Conservation (phyloP, 257 asterid genomes). For the Linaria vulgaris region DNA sequence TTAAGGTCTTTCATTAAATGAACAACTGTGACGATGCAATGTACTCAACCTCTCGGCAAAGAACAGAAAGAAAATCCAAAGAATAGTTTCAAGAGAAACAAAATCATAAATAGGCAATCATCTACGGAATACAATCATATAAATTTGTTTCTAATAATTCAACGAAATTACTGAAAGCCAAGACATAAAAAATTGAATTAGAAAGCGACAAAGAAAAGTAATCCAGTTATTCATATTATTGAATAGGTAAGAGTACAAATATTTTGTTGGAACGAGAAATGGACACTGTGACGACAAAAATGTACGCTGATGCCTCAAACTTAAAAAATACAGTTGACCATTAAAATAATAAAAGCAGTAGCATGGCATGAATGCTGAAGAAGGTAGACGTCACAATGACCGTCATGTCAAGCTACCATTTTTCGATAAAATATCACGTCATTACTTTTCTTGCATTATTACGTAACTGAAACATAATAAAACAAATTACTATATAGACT, state of each 20-base stretch:
- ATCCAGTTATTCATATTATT: background rate
- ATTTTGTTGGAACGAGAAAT: background rate
- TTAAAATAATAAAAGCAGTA: conserved; percentile 8
- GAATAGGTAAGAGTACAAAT: background rate
- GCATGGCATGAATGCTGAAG: conserved; percentile 24
- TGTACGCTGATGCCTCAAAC: background rate
- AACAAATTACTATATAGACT: conserved; percentile 5
- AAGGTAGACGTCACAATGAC: background rate
- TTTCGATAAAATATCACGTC: background rate
- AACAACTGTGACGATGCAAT: background rate
- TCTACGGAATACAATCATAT: background rate
- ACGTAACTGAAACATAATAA: conserved; percentile 13
- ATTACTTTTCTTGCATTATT: conserved; percentile 5
- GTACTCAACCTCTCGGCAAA: background rate
- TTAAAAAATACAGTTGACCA: conserved; percentile 1
- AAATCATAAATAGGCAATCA: background rate
- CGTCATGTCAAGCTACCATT: conserved; percentile 3
- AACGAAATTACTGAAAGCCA: background rate
- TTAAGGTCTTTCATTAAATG: background rate
- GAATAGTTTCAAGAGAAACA: background rate
- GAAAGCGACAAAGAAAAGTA: background rate
- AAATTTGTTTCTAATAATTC: background rate
- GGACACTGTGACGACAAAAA: background rate
- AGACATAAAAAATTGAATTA: background rate
- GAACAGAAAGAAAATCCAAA: background rate